Evolutionary conservation across 805 yeast genomes (phyloP).

Genomic region (Wickerhamiella slavikovae): DNA sequence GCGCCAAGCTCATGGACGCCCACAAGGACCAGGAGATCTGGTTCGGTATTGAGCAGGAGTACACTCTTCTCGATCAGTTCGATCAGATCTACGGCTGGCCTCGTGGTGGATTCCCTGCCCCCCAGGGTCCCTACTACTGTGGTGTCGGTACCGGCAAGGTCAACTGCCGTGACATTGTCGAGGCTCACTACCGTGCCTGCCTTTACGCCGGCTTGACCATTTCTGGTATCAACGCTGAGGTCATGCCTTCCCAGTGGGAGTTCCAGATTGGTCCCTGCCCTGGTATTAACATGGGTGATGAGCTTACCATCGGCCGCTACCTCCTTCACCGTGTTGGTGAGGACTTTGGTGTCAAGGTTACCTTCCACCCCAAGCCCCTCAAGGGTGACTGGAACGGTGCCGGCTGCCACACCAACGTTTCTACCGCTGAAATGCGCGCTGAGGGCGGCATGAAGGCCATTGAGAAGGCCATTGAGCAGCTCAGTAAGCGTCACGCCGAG

Average conservation of each 20-base stretch:
- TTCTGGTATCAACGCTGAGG: constrained; percentile 97
- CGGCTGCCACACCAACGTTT: constrained; percentile 98
- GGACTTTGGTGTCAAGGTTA: constrained; percentile 95
- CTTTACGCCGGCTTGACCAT: constrained; percentile 75
- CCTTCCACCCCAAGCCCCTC: constrained; percentile 98
- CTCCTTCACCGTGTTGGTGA: constrained; percentile 87
- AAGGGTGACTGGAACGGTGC: constrained; percentile 99
- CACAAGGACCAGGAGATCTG: constrained; percentile 70
- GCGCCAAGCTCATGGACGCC: constrained; percentile 85
- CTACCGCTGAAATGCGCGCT: constrained; percentile 74
- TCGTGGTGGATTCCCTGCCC: constrained; percentile 98
- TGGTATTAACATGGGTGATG: constrained; percentile 94
- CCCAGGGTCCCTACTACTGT: constrained; percentile 99
- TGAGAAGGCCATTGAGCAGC: constrained; percentile 80
- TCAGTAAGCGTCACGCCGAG: constrained; percentile 90
- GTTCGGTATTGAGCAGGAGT: constrained; percentile 99
- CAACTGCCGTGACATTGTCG: constrained; percentile 92
- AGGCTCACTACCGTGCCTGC: constrained; percentile 98
- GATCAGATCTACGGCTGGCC: constrained; percentile 97
- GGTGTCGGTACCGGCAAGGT: constrained; percentile 99
- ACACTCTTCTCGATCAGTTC: constrained; percentile 81
- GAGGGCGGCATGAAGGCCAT: constrained; percentile 94
- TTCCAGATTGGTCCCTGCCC: constrained; percentile 98
- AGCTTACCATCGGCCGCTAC: constrained; percentile 91
- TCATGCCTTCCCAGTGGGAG: constrained; percentile 99